phyloP scores from a whole-genome alignment of 371 early-diverging fungal genomes.

The Mucor lusitanicus region DNA sequence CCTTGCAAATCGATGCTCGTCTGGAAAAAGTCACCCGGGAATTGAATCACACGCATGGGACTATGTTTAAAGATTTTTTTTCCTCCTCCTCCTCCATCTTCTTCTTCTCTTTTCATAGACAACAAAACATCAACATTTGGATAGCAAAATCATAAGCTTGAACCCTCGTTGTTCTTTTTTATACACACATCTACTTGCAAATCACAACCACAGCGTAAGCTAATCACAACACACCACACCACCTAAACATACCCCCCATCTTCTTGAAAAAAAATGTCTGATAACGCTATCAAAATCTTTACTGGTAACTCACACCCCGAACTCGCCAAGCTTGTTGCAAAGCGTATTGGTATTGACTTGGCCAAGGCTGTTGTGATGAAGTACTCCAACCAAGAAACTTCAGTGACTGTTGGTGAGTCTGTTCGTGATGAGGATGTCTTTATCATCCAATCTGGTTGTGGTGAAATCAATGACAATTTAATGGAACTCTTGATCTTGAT shows the following conservation, averaged over 20 bases:
- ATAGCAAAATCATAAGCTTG: not conserved
- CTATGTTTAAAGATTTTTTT: not conserved
- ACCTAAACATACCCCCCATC: no score
- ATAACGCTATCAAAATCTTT: conserved; percentile 84
- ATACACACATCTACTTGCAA: not conserved
- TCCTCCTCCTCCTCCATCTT: not conserved
- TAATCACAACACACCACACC: no score
- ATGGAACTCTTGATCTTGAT: conserved; percentile 97
- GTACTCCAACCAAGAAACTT: conserved; percentile 97
- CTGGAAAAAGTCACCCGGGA: not conserved
- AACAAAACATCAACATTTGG: not conserved
- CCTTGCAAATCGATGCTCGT: not conserved
- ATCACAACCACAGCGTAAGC: no score
- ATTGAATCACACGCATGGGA: not conserved
- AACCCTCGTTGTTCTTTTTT: not conserved
- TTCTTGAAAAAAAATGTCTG: conserved; percentile 28
- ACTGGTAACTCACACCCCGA: conserved; percentile 96
- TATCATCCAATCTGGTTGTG: conserved; percentile 88
- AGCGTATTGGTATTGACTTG: conserved; percentile 85
- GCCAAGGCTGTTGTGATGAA: conserved; percentile 91
- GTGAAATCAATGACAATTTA: conserved; percentile 91
- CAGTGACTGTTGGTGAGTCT: conserved; percentile 95
- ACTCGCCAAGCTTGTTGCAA: conserved; percentile 87
- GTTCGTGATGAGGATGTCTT: conserved; percentile 93
- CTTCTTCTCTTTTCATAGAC: not conserved